A percentile compares a stretch with the other conserved stretches of the same genome.
Evolutionary conservation across 2,329 filamentous ascomycete genomes (phyloP).

Genomic region (Botrytis fragariae): DNA sequence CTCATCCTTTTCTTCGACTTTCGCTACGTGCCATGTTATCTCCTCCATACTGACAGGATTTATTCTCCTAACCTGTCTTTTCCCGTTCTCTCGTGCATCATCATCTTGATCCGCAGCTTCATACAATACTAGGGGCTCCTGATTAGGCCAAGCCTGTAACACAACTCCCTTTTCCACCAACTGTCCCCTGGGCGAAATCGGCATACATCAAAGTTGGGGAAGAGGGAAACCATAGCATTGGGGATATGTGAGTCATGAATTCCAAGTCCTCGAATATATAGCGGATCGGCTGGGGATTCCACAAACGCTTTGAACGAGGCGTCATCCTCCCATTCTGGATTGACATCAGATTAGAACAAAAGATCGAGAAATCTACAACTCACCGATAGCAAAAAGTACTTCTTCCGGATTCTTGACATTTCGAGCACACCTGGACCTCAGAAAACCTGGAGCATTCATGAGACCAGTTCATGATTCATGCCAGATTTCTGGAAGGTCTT

Average conservation of each 20-base stretch:
- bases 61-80: neutral
- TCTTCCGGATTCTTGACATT: neutral
- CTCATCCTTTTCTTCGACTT: neutral
- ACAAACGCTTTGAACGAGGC: neutral
- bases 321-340: neutral
- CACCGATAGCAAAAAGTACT: neutral
- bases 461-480: neutral
- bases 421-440: neutral
- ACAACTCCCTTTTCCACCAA: neutral
- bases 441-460: neutral
- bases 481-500: neutral
- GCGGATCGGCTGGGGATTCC: neutral
- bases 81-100: accelerated
- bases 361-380: neutral
- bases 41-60: neutral
- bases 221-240: neutral
- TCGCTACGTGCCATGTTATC: neutral
- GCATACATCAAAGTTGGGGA: neutral
- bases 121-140: accelerated
- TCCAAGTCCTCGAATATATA: neutral
- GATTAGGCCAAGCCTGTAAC: neutral
- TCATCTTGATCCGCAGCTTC: neutral
- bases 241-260: neutral
- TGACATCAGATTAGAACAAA: neutral
- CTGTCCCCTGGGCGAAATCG: too few species aligned